These are phyloP conservation scores for Zostera marina DNA, from an alignment of 116 monocot species.

Conservation along the genomic window DNA sequence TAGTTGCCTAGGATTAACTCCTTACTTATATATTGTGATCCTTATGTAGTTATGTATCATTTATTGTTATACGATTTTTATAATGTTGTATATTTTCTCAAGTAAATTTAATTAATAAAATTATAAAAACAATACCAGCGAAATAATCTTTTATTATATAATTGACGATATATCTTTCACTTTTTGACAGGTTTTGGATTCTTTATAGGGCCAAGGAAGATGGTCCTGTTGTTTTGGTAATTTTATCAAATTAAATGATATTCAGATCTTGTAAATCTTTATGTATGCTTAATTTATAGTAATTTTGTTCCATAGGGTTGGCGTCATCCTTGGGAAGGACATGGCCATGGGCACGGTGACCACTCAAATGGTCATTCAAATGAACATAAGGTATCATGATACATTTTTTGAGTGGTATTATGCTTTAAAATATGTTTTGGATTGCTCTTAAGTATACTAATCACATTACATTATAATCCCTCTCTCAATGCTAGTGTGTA, in stretches of 20 bases:
- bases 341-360: constrained; percentile 67
- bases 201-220: constrained; percentile 74
- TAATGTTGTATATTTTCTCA: too few relatives aligned
- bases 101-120: too few relatives aligned
- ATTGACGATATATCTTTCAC: not conserved
- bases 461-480: too few relatives aligned
- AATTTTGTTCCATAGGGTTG: constrained; percentile 40
- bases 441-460: not conserved
- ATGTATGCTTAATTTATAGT: not conserved
- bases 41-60: too few relatives aligned
- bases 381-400: constrained; percentile 38
- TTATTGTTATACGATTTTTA: too few relatives aligned
- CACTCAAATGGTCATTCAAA: constrained; percentile 45
- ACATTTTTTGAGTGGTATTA: not conserved
- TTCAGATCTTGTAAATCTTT: not conserved
- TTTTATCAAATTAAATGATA: not conserved
- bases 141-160: too few relatives aligned
- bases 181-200: constrained; percentile 51
- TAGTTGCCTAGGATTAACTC: too few relatives aligned
- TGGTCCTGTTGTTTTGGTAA: constrained; percentile 66
- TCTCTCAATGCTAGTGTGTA: too few relatives aligned
- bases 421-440: not conserved
- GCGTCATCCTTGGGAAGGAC: constrained; percentile 98
- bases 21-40: too few relatives aligned
- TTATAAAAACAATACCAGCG: too few relatives aligned